phyloP scores from a whole-genome alignment of 345 rosid species.

The Microthlaspi erraticum region DNA sequence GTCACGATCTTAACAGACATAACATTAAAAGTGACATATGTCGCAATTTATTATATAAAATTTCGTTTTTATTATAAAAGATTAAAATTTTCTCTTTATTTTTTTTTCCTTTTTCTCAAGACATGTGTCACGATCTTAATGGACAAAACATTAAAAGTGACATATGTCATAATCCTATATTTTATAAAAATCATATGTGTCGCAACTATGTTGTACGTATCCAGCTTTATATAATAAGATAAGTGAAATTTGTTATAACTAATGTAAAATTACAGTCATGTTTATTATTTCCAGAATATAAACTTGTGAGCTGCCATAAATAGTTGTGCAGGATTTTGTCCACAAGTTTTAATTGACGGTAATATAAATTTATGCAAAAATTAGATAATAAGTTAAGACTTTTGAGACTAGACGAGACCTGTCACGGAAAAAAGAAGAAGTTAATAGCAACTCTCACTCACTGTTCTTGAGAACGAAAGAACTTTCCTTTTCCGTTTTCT shows the following conservation, averaged over 20 bases:
- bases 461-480: constrained; percentile 47
- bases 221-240: too few relatives aligned
- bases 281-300: constrained; percentile 6
- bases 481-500: constrained; percentile 48
- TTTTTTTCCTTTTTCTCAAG: too few relatives aligned
- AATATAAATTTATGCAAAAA: not conserved
- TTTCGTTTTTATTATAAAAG: too few relatives aligned
- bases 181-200: too few relatives aligned
- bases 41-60: too few relatives aligned
- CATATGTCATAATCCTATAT: too few relatives aligned
- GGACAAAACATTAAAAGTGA: too few relatives aligned
- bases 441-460: constrained; percentile 45
- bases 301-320: constrained; percentile 40
- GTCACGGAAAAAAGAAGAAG: constrained; percentile 47
- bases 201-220: too few relatives aligned
- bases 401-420: constrained; percentile 13
- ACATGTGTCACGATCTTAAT: too few relatives aligned
- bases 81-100: too few relatives aligned
- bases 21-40: too few relatives aligned
- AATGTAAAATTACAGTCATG: constrained; percentile 19
- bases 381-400: constrained; percentile 26
- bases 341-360: constrained; percentile 33
- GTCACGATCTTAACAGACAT: too few relatives aligned
- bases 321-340: constrained; percentile 38
- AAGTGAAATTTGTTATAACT: constrained; percentile 12